Conservation (phyloP, 116 monocot genomes). For the Iris pallida region DNA sequence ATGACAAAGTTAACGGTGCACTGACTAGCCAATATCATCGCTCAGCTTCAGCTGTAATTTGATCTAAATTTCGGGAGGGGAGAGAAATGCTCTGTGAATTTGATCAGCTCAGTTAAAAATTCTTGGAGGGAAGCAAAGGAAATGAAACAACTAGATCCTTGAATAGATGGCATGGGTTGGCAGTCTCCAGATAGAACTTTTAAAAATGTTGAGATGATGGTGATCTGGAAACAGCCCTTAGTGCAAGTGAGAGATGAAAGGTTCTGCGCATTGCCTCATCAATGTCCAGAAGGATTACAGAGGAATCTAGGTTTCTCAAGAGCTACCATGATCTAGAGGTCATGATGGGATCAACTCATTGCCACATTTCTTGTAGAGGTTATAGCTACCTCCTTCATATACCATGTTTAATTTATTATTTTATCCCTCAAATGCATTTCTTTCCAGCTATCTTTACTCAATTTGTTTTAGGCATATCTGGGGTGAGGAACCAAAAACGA, state of each 20-base stretch:
- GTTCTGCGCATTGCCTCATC: conserved; percentile 10
- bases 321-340: neutral
- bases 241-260: neutral
- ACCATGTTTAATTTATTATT: conserved; percentile 1
- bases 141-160: conserved; percentile 1
- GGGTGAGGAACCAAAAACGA: too few species aligned
- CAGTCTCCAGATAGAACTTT: neutral
- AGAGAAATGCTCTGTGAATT: conserved; percentile 1
- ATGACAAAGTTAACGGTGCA: conserved; percentile 45
- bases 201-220: neutral
- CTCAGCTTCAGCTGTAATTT: conserved; percentile 43
- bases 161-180: conserved; percentile 4
- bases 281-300: neutral
- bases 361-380: conserved; percentile 8
- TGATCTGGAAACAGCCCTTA: neutral
- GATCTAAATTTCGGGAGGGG: conserved; percentile 1
- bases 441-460: neutral
- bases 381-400: neutral
- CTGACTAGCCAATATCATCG: conserved; percentile 28
- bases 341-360: neutral
- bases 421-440: conserved; percentile 2
- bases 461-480: too few species aligned
- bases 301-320: neutral
- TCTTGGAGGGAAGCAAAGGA: neutral
- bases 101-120: neutral